Evolutionary conservation across 352 stramenopile species (phyloP).

Genomic region (Plasmopara muralis): DNA sequence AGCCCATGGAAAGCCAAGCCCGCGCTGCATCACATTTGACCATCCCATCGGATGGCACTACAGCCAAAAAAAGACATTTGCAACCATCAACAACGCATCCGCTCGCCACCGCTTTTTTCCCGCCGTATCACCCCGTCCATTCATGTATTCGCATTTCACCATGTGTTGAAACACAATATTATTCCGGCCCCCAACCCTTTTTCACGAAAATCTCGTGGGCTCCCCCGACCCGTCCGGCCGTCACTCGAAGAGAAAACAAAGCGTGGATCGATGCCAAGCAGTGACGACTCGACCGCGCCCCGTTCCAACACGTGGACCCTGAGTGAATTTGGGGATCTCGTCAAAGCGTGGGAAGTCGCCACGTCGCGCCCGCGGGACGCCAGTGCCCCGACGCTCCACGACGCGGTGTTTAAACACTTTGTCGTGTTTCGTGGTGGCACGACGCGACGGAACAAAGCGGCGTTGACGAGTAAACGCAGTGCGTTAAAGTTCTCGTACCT

Average conservation of each 20-base stretch:
- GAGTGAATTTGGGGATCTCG: constrained; percentile 24
- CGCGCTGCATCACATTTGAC: too few relatives aligned
- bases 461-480: constrained; percentile 29
- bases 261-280: constrained; percentile 10
- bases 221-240: too few relatives aligned
- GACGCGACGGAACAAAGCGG: constrained; percentile 27
- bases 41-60: too few relatives aligned
- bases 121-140: too few relatives aligned
- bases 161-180: too few relatives aligned
- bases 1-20: too few relatives aligned
- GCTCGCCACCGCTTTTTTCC: too few relatives aligned
- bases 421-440: constrained; percentile 21
- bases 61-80: too few relatives aligned
- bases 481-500: constrained; percentile 33
- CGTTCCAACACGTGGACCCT: constrained; percentile 21
- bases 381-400: constrained; percentile 11
- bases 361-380: constrained; percentile 5
- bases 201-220: too few relatives aligned
- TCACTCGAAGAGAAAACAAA: not conserved
- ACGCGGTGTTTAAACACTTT: constrained; percentile 30
- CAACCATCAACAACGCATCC: too few relatives aligned
- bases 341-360: constrained; percentile 28
- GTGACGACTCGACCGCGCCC: constrained; percentile 14
- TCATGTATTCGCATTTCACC: too few relatives aligned
- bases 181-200: too few relatives aligned